phyloP scores from a whole-genome alignment of 1,139 yeast genomes.

The Pichia cactophila region DNA sequence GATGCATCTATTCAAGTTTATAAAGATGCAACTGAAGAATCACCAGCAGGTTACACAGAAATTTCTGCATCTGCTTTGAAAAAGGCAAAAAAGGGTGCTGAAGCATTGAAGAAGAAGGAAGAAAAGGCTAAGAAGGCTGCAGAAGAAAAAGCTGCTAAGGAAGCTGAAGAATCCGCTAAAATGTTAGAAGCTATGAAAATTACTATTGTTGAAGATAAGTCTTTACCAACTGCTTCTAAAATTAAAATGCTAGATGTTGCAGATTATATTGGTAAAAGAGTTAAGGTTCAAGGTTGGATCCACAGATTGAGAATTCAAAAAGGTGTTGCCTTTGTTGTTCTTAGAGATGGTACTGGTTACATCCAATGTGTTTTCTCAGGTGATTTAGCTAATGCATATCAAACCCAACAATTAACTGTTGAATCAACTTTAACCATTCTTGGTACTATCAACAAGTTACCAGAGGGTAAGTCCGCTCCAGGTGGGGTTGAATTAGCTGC shows the following conservation, averaged over 20 bases:
- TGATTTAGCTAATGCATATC: slow-evolving; percentile 84
- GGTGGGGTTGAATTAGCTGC: slow-evolving; percentile 94
- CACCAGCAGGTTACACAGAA: slow-evolving; percentile 54
- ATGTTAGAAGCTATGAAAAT: slow-evolving; percentile 76
- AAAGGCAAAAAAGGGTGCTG: slow-evolving; percentile 95
- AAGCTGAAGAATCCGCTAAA: slow-evolving; percentile 59
- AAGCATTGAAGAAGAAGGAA: slow-evolving; percentile 80
- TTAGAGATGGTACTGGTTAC: slow-evolving; percentile 93
- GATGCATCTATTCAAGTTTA: slow-evolving; percentile 43
- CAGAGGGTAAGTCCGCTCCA: slow-evolving; percentile 96
- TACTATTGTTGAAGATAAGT: slow-evolving; percentile 60
- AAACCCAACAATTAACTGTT: slow-evolving; percentile 75
- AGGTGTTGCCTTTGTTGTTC: slow-evolving; percentile 81
- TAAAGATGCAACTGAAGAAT: slow-evolving; percentile 52
- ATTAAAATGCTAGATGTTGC: slow-evolving; percentile 57
- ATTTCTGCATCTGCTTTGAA: slow-evolving; percentile 91
- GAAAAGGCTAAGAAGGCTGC: slow-evolving; percentile 70
- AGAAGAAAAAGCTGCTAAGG: slow-evolving; percentile 52
- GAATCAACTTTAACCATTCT: slow-evolving; percentile 77
- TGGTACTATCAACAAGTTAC: slow-evolving; percentile 76
- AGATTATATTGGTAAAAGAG: slow-evolving; percentile 53
- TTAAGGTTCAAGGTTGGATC: slow-evolving; percentile 85
- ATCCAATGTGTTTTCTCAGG: slow-evolving; percentile 85
- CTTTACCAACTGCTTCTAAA: slow-evolving; percentile 61
- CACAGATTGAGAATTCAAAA: slow-evolving; percentile 92